Percentiles rank a stretch among this genome's conserved stretches.
These are phyloP conservation scores for Chrysanthemum makinoi DNA, from an alignment of 129 eudicot species.

Conservation along the genomic window DNA sequence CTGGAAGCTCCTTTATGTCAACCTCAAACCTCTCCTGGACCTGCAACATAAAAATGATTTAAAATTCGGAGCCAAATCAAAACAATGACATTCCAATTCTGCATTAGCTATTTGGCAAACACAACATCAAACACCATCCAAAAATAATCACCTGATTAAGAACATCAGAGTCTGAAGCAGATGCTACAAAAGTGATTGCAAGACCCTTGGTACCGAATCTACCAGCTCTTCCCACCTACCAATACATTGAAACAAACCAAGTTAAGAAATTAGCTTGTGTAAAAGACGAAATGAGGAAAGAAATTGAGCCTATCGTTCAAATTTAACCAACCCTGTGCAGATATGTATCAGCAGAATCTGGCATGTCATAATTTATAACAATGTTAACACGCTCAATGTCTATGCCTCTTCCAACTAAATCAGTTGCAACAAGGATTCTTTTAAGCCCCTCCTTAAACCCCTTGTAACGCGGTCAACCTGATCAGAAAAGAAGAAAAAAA, in stretches of 20 bases:
- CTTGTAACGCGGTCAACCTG: slow-evolving; percentile 87
- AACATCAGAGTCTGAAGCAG: slow-evolving; percentile 83
- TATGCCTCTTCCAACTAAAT: slow-evolving; percentile 89
- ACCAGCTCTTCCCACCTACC: slow-evolving; percentile 90
- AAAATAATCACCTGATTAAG: slow-evolving; percentile 63
- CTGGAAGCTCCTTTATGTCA: slow-evolving; percentile 91
- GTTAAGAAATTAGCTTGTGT: neutral
- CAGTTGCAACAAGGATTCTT: slow-evolving; percentile 92
- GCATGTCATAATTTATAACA: slow-evolving; percentile 94
- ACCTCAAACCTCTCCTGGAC: slow-evolving; percentile 95
- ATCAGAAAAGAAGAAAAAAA: neutral
- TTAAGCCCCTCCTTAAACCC: slow-evolving; percentile 84
- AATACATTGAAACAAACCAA: slow-evolving; percentile 2
- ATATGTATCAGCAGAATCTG: slow-evolving; percentile 95
- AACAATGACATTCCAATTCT: neutral
- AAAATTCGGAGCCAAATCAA: neutral
- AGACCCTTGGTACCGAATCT: slow-evolving; percentile 96
- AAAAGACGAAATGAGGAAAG: neutral
- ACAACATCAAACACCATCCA: neutral
- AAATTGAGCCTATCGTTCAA: neutral
- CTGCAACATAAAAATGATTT: slow-evolving; percentile 30
- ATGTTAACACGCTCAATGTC: slow-evolving; percentile 91
- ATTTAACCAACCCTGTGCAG: slow-evolving; percentile 61
- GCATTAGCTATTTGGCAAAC: neutral
- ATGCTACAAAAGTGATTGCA: slow-evolving; percentile 91